These are phyloP conservation scores for Malassezia globosa DNA, from an alignment of 1,284 basidiomycete species.

Conservation along the genomic window DNA sequence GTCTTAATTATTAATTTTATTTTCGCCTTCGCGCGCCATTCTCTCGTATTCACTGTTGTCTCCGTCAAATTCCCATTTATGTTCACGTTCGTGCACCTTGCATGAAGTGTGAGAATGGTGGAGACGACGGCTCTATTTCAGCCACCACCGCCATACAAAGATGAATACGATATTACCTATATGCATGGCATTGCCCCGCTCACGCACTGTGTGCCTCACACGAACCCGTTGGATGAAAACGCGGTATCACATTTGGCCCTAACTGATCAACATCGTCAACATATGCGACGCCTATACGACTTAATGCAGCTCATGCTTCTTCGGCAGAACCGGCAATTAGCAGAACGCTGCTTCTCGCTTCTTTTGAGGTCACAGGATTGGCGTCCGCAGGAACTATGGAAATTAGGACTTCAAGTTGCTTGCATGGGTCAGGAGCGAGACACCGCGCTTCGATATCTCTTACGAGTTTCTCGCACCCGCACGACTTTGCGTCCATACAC, in stretches of 20 bases:
- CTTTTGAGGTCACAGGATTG: slow-evolving; percentile 11
- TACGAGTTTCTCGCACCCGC: slow-evolving; percentile 4
- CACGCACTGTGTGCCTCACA: slow-evolving; percentile 2
- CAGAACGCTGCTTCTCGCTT: slow-evolving; percentile 1
- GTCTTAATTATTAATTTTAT: too few species aligned
- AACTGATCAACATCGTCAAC: slow-evolving; percentile 3
- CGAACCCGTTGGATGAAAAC: neutral
- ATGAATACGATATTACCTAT: slow-evolving; percentile 5
- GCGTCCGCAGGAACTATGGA: slow-evolving; percentile 15
- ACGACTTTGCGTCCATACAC: slow-evolving; percentile 8
- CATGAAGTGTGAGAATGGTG: neutral
- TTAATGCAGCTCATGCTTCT: slow-evolving; percentile 12
- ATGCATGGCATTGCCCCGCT: neutral
- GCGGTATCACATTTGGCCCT: neutral
- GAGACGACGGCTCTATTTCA: slow-evolving; percentile 9
- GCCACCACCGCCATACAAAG: slow-evolving; percentile 11
- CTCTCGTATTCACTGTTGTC: too few species aligned
- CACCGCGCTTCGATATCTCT: slow-evolving; percentile 2
- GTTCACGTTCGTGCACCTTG: neutral
- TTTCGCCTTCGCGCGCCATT: too few species aligned
- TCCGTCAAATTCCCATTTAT: too few species aligned
- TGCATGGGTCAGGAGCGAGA: neutral
- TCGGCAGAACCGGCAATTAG: slow-evolving; percentile 4
- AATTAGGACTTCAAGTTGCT: slow-evolving; percentile 7
- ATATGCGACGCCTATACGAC: slow-evolving; percentile 13